These are phyloP conservation scores for Tricholoma terreum DNA, from an alignment of 768 basidiomycete species.

Conservation along the genomic window DNA sequence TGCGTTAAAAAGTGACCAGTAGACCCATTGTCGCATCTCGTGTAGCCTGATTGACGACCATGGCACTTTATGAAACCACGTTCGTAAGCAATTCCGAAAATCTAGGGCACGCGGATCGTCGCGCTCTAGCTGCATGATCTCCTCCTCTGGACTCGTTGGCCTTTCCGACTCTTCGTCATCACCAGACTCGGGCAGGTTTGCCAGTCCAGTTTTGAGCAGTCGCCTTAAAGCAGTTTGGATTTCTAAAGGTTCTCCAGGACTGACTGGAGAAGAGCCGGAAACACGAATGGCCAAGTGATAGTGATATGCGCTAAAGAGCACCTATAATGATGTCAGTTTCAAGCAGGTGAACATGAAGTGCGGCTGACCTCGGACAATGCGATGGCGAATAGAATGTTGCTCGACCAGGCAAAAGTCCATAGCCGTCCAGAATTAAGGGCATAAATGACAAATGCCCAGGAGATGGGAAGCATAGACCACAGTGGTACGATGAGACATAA, in stretches of 20 bases:
- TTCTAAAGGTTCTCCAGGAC: constrained; percentile 48
- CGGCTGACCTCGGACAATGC: constrained; percentile 57
- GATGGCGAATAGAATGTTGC: constrained; percentile 40
- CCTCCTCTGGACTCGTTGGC: constrained; percentile 62
- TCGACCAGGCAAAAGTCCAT: constrained; percentile 38
- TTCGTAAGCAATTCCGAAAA: constrained; percentile 65
- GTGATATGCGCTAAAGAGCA: constrained; percentile 69
- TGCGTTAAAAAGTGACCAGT: constrained; percentile 79
- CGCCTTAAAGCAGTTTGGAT: constrained; percentile 59
- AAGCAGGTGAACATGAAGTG: background rate
- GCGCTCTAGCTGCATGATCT: constrained; percentile 51
- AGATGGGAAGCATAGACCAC: constrained; percentile 58
- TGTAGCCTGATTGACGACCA: constrained; percentile 68
- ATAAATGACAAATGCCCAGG: constrained; percentile 62
- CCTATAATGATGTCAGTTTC: constrained; percentile 34
- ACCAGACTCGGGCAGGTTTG: constrained; percentile 47
- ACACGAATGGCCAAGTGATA: constrained; percentile 46
- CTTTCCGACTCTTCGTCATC: constrained; percentile 55
- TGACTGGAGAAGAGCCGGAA: constrained; percentile 42
- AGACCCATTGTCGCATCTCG: constrained; percentile 72
- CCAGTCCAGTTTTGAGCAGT: constrained; percentile 64
- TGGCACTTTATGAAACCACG: constrained; percentile 73
- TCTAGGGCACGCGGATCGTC: constrained; percentile 72
- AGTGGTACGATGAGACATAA: constrained; percentile 56
- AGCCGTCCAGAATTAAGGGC: constrained; percentile 42